Percentiles rank a stretch among this genome's conserved stretches.
Evolutionary conservation across 1,284 basidiomycete genomes (phyloP).

Genomic region (Pascua sp.): DNA sequence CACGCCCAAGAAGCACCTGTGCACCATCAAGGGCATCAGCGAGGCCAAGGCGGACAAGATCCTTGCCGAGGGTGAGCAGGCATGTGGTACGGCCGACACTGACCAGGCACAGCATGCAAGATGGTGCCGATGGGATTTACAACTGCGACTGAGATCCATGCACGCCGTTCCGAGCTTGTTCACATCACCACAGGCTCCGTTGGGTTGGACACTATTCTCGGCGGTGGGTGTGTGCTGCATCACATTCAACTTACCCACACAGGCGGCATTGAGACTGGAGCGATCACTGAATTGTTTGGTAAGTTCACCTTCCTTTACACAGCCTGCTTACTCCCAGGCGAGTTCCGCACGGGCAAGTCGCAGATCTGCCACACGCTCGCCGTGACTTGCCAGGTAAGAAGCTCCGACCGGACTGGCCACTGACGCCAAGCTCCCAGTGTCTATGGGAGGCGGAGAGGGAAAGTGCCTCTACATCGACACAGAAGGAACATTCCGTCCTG

Average conservation of each 20-base stretch:
- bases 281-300: slow-evolving; percentile 97
- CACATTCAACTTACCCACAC: not conserved
- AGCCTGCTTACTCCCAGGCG: slow-evolving; percentile 47
- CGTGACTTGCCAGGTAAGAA: slow-evolving; percentile 79
- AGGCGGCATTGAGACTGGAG: slow-evolving; percentile 97
- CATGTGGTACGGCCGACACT: not conserved
- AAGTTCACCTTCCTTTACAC: slow-evolving; percentile 7
- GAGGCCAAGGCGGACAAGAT: slow-evolving; percentile 99
- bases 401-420: not conserved
- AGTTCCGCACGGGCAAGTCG: slow-evolving; percentile 97
- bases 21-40: slow-evolving; percentile 96
- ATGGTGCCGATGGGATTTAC: slow-evolving; percentile 97
- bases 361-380: slow-evolving; percentile 98
- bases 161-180: slow-evolving; percentile 89
- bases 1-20: slow-evolving; percentile 90
- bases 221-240: slow-evolving; percentile 60
- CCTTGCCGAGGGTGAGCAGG: slow-evolving; percentile 70
- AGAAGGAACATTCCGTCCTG: slow-evolving; percentile 97
- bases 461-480: slow-evolving; percentile 99
- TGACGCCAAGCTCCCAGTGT: slow-evolving; percentile 67
- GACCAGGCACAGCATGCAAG: slow-evolving; percentile 71
- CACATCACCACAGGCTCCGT: slow-evolving; percentile 96
- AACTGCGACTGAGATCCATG: slow-evolving; percentile 96
- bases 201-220: slow-evolving; percentile 90
- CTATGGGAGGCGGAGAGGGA: slow-evolving; percentile 98